Base-by-base conservation (phyloP, 805 yeast genomes). In the Starmerella scarabaei region DNA sequence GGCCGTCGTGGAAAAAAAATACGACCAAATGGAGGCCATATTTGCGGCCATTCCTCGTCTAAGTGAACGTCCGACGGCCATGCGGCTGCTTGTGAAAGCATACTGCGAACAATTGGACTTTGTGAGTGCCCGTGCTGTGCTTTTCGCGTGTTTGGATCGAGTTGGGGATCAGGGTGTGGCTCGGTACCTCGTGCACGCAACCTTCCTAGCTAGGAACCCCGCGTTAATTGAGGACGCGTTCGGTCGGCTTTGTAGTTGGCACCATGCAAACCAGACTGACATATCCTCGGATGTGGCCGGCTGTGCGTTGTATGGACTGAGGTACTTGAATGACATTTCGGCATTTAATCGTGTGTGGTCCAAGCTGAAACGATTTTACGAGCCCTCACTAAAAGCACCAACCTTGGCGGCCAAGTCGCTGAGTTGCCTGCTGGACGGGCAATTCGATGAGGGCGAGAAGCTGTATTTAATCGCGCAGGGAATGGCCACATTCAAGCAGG, bases 51-150 rank as follows among this genome's bases (percentile, higher is more conserved):
- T 28, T 7, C 50, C 51, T 21, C 18, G 33, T 19, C 40, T 45
- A 11, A 40, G 36, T n/a, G 26, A 24, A 16, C 42, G 44, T 8
- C 41, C 42, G 8, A 33, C 38, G 2, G 53, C 51, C 5, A 15
- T 48, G 28, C 30, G 41, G 11, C 31, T 37, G 15, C 35, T 51
- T n/a, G 9, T 50, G 5, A 40, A 44, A 21, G 27, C 36, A 21
- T 44, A 42, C 37, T 43, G 51, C 26, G 42, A 40, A 31, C 37
- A 36, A 38, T 35, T 34, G 33, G 55, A 51, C 33, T 51, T 48
- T 32, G 36, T 43, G 6, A 32, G 49, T 1, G 53, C 55, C 5
- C 41, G 37, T 29, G 52, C 53, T 7, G 18, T 50, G 7, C 39
- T 51, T 12, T 14, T 37, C 15, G 43, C 44, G 21, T 24, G 39